Base-by-base conservation (phyloP, 164 flowering plant genomes). In the Cinnamomum micranthum region DNA sequence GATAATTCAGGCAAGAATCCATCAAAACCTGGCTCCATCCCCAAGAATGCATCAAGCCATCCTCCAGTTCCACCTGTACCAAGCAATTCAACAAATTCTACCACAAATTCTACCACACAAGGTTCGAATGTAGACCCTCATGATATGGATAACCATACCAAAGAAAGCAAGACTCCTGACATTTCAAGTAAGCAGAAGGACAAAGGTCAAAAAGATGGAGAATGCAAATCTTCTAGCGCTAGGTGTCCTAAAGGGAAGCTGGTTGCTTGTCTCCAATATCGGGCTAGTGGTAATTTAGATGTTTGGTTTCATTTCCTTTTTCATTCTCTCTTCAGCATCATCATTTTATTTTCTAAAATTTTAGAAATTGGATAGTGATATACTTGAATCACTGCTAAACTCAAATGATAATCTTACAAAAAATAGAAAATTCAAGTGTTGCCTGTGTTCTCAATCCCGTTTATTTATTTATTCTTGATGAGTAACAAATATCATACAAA, bases 191-290 rank as follows among this genome's bases (percentile, higher is more conserved):
- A 64, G 23, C 22, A 73, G 3, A 11, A 5, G 66, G 69, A 64
- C n/a, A 47, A 14, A 13, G 47, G 33, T 23, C 28, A 22, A 23
- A 50, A 31, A 1, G 28, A 6, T 62, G 83, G 72, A 17, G 80
- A 55, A n/a, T 86, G 89, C 69, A 72, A 62, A 1, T 74, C 68
- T 35, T 19, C 67, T 41, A 20, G 51, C 2, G 22, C 71, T 17
- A 65, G 71, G 3, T 82, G 88, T 80, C 2, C 9, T 50, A 75
- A 67, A 6, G 77, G 73, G 70, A n/a, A 69, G 2, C 22, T 84
- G 82, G 25, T 69, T 73, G 87, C 83, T 24, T 86, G 86, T 76
- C 55, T 86, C 51, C 71, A 31, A 70, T 69, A 69, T 71, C 67
- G 62, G 58, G 60, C 47, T 50, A 50, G 13, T 71, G 87, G 85